Base-by-base conservation (phyloP, 805 yeast species). In the Metahyphopichia silvanorum region DNA sequence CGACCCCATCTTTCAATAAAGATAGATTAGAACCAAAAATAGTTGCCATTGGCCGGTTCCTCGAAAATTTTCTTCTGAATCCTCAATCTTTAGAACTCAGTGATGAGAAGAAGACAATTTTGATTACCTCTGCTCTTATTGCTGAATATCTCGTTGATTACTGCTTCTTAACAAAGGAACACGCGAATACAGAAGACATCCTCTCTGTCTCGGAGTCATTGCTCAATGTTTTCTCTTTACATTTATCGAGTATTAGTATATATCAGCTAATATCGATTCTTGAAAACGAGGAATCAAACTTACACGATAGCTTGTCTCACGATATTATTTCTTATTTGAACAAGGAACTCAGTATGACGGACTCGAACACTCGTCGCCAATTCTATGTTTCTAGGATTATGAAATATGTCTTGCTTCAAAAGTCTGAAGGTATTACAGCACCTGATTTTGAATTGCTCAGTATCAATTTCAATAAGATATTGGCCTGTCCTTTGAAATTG, bases 381-480 rank as follows among this genome's bases (percentile, higher is more conserved):
- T 49, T 49, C n/a, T 52, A 47, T 31, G 18, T 28, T 12, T 49
- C 57, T 9, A 40, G 59, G 32, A 27, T 44, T 3, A 15, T 50
- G 4, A 41, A n/a, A 16, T 15, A 21, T 11, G 20, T 21, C n/a
- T 12, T 19, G 12, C 10, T 12, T 17, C 16, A 12, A n/a, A 14
- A n/a, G 10, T 21, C 15, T 15, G 13, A 13, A 9, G 16, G 11
- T 11, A 21, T 20, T 21, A n/a, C 32, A n/a, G 12, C 21, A 11
- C 13, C 10, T 3, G 18, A 29, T 9, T 29, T 21, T 16, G 25
- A 21, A 15, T 43, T 46, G 39, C 61, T 44, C 57, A 64, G 39
- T 28, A 49, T 45, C 43, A 54, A 58, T 33, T 66, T 50, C 40
- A 60, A 52, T 33, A 52, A 34, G 30, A 49, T 59, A 28, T 53